Percentiles rank a stretch among this genome's conserved stretches.
phyloP scores from a whole-genome alignment of 805 yeast species.

The Metschnikowia proteae region DNA sequence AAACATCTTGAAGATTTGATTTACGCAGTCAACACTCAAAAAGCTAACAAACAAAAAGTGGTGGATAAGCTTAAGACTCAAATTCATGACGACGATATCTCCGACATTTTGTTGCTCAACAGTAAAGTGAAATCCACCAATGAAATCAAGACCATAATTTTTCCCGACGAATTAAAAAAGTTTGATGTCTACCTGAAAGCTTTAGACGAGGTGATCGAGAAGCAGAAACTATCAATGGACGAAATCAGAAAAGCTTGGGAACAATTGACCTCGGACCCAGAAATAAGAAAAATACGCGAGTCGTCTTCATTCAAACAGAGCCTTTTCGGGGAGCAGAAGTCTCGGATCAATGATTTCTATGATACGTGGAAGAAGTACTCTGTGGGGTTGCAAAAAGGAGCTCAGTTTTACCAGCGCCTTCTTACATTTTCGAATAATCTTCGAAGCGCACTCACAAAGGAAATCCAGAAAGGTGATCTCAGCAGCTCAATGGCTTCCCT shows the following conservation, averaged over 20 bases:
- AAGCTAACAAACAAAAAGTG: constrained; percentile 58
- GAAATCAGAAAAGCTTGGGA: constrained; percentile 31
- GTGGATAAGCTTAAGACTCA: constrained; percentile 63
- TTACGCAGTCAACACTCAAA: constrained; percentile 58
- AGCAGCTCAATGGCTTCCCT: constrained; percentile 11
- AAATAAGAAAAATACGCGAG: constrained; percentile 39
- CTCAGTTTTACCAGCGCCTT: constrained; percentile 56
- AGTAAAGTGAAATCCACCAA: constrained; percentile 51
- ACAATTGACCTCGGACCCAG: constrained; percentile 23
- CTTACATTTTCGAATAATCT: constrained; percentile 30
- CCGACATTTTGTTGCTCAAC: constrained; percentile 66
- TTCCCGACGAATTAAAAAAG: constrained; percentile 70
- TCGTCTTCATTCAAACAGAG: constrained; percentile 39
- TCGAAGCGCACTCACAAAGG: constrained; percentile 20
- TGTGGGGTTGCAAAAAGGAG: constrained; percentile 59
- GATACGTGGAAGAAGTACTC: constrained; percentile 54
- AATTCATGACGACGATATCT: constrained; percentile 80
- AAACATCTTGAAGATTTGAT: constrained; percentile 52
- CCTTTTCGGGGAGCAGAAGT: constrained; percentile 28
- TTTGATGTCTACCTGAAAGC: constrained; percentile 67
- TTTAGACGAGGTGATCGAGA: constrained; percentile 61
- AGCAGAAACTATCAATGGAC: constrained; percentile 51
- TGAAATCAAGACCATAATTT: constrained; percentile 52
- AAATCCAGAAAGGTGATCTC: constrained; percentile 13
- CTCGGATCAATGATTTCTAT: constrained; percentile 46